A percentile compares a stretch with the other conserved stretches of the same genome.
Evolutionary conservation across 768 basidiomycete species (phyloP).

Genomic region (Podaxis carcinomalis): DNA sequence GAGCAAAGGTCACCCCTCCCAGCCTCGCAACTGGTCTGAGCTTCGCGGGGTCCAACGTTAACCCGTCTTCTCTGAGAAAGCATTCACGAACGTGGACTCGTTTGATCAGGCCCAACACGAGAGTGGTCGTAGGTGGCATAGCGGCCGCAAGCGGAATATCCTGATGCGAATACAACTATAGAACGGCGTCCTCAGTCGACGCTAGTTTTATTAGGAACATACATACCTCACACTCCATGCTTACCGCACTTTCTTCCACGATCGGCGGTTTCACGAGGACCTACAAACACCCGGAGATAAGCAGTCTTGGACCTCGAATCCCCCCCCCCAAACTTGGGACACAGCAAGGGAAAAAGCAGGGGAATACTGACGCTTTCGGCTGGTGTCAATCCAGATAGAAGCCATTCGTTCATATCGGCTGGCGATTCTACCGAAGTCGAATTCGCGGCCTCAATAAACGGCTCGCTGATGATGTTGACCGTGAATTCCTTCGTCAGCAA

Average conservation of each 20-base stretch:
- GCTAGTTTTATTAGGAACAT: constrained; percentile 12
- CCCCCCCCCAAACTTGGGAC: constrained; percentile 1
- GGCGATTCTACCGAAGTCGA: constrained; percentile 52
- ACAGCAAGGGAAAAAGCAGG: neutral
- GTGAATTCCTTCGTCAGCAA: constrained; percentile 63
- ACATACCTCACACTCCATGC: constrained; percentile 58
- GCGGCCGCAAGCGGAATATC: constrained; percentile 40
- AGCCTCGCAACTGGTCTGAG: constrained; percentile 49
- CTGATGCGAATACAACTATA: constrained; percentile 45
- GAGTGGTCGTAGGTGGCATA: constrained; percentile 33
- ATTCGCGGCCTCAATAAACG: constrained; percentile 56
- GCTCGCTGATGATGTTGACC: constrained; percentile 68
- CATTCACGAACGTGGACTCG: constrained; percentile 46
- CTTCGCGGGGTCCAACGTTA: constrained; percentile 41
- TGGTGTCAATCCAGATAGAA: constrained; percentile 52
- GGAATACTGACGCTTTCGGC: constrained; percentile 44
- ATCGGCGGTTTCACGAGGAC: constrained; percentile 44
- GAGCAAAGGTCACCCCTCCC: constrained; percentile 50
- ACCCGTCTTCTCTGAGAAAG: constrained; percentile 38
- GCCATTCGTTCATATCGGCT: constrained; percentile 52
- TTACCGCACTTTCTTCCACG: constrained; percentile 54
- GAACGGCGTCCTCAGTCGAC: constrained; percentile 9
- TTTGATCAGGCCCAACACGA: constrained; percentile 54
- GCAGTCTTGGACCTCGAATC: neutral
- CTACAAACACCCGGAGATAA: constrained; percentile 25